Evolutionary conservation across 2,329 filamentous ascomycete genomes (phyloP).

Genomic region (Diaporthe ilicicola): DNA sequence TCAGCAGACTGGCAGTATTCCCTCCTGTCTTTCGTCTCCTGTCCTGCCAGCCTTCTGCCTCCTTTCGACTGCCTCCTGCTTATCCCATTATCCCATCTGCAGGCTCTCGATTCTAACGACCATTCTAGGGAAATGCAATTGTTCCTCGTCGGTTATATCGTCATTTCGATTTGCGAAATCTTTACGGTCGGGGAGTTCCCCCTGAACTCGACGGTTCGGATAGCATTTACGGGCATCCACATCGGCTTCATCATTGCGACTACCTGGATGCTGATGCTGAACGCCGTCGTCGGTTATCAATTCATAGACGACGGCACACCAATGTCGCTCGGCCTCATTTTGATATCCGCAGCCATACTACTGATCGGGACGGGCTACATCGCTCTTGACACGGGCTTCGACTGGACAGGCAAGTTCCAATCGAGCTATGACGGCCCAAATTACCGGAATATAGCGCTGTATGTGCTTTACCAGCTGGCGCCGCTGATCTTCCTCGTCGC

Average conservation of each 20-base stretch:
- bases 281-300: conserved; percentile 92
- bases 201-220: conserved; percentile 72
- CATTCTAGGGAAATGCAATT: conserved; percentile 88
- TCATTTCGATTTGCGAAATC: conserved; percentile 94
- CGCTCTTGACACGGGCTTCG: conserved; percentile 89
- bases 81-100: not conserved
- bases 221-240: conserved; percentile 88
- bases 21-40: too few species aligned
- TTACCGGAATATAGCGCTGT: conserved; percentile 80
- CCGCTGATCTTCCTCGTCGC: conserved; percentile 89
- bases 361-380: conserved; percentile 96
- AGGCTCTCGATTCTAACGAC: not conserved
- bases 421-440: conserved; percentile 66
- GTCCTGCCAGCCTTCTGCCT: conserved; percentile 9
- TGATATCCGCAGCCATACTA: conserved; percentile 73
- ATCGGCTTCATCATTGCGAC: conserved; percentile 89
- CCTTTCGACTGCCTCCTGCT: not conserved
- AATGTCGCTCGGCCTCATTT: conserved; percentile 79
- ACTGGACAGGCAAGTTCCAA: conserved; percentile 83
- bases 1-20: not conserved
- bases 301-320: conserved; percentile 92
- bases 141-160: conserved; percentile 85
- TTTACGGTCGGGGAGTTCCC: conserved; percentile 94
- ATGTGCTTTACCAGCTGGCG: conserved; percentile 90
- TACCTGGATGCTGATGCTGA: conserved; percentile 89